A percentile compares a stretch with the other conserved stretches of the same genome.
phyloP scores from a whole-genome alignment of 164 flowering plant genomes.

The Macadamia integrifolia region DNA sequence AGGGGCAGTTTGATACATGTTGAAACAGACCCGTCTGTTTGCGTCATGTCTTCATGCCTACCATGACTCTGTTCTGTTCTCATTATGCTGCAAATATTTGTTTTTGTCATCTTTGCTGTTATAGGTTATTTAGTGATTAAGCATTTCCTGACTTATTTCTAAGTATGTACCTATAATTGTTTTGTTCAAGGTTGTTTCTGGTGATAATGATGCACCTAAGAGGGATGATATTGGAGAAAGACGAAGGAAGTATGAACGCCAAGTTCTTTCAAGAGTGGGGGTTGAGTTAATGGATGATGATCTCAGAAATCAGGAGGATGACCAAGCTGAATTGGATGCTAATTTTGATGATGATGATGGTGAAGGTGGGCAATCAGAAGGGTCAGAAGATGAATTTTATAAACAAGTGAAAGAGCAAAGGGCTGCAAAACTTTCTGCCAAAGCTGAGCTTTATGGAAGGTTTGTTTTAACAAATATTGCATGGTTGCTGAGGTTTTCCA shows the following conservation, averaged over 20 bases:
- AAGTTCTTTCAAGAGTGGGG: slow-evolving; percentile 69
- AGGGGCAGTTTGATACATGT: too few relatives aligned
- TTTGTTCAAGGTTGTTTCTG: slow-evolving; percentile 52
- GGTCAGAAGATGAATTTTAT: slow-evolving; percentile 70
- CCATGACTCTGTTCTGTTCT: too few relatives aligned
- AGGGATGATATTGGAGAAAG: slow-evolving; percentile 96
- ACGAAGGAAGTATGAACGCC: slow-evolving; percentile 75
- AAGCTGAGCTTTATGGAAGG: slow-evolving; percentile 61
- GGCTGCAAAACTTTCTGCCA: slow-evolving; percentile 55
- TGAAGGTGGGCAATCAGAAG: slow-evolving; percentile 17
- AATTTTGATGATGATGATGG: slow-evolving; percentile 22
- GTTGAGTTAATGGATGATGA: slow-evolving; percentile 41
- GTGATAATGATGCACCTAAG: slow-evolving; percentile 84
- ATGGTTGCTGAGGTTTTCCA: not conserved
- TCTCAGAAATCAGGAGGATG: slow-evolving; percentile 6
- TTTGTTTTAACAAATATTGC: slow-evolving; percentile 11
- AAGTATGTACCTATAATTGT: not conserved
- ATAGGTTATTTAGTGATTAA: not conserved
- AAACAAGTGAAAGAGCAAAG: slow-evolving; percentile 45
- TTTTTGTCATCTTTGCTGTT: too few relatives aligned
- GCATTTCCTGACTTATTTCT: not conserved
- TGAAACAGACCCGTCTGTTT: too few relatives aligned
- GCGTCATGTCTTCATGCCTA: too few relatives aligned
- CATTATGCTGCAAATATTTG: not conserved
- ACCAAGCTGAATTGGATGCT: slow-evolving; percentile 25